These are phyloP conservation scores for Tetratostichococcus sp. DNA, from an alignment of 139 green algal genomes.

Conservation along the genomic window DNA sequence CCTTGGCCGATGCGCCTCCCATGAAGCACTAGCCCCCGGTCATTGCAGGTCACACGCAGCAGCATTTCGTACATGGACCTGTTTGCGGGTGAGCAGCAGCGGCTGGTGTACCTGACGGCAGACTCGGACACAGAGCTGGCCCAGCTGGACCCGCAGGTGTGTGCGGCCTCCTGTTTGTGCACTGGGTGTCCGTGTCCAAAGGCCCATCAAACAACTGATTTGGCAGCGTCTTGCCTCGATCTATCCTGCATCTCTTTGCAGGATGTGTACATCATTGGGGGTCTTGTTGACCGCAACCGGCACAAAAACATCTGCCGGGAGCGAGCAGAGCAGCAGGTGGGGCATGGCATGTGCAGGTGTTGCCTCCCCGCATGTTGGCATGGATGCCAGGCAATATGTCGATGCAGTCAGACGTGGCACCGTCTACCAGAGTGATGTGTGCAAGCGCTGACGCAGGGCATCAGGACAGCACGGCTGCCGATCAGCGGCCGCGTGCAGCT, in stretches of 20 bases:
- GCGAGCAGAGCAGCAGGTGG: slow-evolving; percentile 37
- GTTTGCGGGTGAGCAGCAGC: slow-evolving; percentile 30
- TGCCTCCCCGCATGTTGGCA: not conserved
- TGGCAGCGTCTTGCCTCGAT: no score
- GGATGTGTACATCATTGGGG: slow-evolving; percentile 81
- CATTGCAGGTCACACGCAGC: slow-evolving; percentile 23
- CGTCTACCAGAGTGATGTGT: no score
- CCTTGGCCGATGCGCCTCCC: not conserved
- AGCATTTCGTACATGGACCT: slow-evolving; percentile 36
- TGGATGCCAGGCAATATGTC: no score
- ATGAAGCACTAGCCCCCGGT: not conserved
- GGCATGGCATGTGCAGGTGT: not conserved
- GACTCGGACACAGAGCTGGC: slow-evolving; percentile 64
- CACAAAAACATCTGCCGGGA: slow-evolving; percentile 57
- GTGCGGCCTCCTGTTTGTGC: no score
- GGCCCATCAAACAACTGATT: no score
- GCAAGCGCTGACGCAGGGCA: slow-evolving; percentile 34
- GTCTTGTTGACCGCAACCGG: slow-evolving; percentile 83
- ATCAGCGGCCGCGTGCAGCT: slow-evolving; percentile 65
- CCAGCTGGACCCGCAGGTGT: slow-evolving; percentile 45
- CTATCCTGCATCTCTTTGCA: not conserved
- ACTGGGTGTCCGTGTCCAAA: no score
- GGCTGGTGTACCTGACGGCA: slow-evolving; percentile 82
- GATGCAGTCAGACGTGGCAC: no score
- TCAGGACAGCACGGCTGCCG: slow-evolving; percentile 71